Evolutionary conservation across 2,329 filamentous ascomycete species (phyloP).

Genomic region (Claviceps pusilla): DNA sequence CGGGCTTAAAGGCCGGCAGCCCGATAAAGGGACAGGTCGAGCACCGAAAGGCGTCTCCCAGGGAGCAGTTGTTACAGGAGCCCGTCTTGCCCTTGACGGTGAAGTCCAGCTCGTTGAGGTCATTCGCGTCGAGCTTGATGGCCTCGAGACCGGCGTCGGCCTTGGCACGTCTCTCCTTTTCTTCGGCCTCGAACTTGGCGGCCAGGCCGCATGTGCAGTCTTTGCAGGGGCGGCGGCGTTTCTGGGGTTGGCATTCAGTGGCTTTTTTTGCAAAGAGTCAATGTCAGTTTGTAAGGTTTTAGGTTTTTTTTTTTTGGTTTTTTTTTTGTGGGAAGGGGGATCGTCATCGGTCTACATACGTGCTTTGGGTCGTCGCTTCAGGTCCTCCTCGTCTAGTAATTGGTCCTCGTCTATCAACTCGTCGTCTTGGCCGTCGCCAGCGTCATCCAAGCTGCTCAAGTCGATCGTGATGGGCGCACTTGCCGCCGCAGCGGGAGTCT

Average conservation of each 20-base stretch:
- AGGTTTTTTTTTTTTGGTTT: background rate
- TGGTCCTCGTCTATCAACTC: conserved; percentile 74
- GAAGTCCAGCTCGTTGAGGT: conserved; percentile 80
- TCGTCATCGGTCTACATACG: conserved; percentile 41
- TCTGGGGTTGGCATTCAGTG: conserved; percentile 76
- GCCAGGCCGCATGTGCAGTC: conserved; percentile 94
- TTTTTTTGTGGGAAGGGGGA: no score
- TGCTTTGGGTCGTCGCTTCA: conserved; percentile 60
- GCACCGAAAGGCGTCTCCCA: conserved; percentile 79
- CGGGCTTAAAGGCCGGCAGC: conserved; percentile 89
- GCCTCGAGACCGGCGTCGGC: conserved; percentile 50
- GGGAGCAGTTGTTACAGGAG: conserved; percentile 82
- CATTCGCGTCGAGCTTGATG: conserved; percentile 58
- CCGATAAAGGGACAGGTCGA: conserved; percentile 69
- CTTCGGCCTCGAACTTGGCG: conserved; percentile 72
- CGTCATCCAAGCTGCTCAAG: conserved; percentile 39
- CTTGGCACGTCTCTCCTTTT: conserved; percentile 54
- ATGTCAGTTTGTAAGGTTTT: background rate
- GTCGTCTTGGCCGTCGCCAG: conserved; percentile 70
- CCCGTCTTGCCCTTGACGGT: conserved; percentile 95
- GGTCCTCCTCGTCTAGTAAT: conserved; percentile 71
- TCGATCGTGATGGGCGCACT: conserved; percentile 36
- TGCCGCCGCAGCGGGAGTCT: conserved; percentile 5
- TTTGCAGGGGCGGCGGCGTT: conserved; percentile 87
- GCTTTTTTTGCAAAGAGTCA: conserved; percentile 29